Evolutionary conservation across 768 basidiomycete species (phyloP), one percentile per base, ranked within the genome.

Genomic region (Gloeophyllum trabeum): DNA sequence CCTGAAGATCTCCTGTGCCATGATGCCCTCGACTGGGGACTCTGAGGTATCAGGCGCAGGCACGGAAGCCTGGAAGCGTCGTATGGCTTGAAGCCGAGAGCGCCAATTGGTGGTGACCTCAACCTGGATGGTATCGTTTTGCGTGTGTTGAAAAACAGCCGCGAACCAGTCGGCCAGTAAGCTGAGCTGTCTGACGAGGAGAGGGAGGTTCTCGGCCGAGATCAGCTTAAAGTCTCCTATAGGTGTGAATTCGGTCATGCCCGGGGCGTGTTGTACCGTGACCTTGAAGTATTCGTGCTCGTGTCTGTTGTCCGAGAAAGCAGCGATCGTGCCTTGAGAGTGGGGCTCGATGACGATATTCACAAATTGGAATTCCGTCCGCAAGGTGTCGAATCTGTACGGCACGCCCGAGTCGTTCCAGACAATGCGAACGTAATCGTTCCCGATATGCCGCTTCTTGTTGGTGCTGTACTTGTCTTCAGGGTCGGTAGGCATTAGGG

Each of bases 261-360:
- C 87, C 0, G 68, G 67, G 2, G 85, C 89, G 14, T 82, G 75
- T 61, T 98, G 96, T 14, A 98, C 72, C 12, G 79, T 88, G 46
- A 98, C 79, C 55, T 89, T 92, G 75, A 96, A 99, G 61, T 90
- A 97, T 58, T 97, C 91, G 60, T 86, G 85, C 61, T 94, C 89
- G 54, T 91, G 81, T 24, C 76, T 53, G 51, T 80, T 83, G 56
- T 86, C 80, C 4, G 86, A 88, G 59, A 82, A 90, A 23, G 89
- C 86, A 3, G 87, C 79, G 46, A 88, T 82, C 24, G 84, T 75
- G 23, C 85, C 88, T 40, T 79, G 65, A 10, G 88, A 90, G 59
- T 88, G 91, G 0, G 96, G 91, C 54, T 96, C 89, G 56, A 99
- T 82, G 54, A 99, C 81, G 54, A 99, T 89, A 63, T 98, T 98